phyloP scores from a whole-genome alignment of 805 yeast genomes.

The Kockiozyma suomiensis region DNA sequence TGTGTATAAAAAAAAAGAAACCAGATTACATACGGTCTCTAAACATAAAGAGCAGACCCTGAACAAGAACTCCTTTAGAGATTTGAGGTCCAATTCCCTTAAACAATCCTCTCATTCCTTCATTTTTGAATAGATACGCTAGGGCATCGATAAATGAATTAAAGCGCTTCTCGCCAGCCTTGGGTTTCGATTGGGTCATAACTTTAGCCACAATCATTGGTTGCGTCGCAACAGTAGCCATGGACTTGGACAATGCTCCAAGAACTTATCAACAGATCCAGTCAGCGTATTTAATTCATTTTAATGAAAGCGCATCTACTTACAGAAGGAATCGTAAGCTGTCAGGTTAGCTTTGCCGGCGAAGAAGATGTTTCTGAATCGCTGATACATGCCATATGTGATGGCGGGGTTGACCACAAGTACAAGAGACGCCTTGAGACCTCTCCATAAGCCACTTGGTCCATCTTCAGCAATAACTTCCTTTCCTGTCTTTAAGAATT shows the following conservation, averaged over 20 bases:
- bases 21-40: constrained; percentile 54
- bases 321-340: constrained; percentile 31
- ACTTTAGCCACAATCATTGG: constrained; percentile 85
- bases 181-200: constrained; percentile 61
- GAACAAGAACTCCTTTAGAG: constrained; percentile 78
- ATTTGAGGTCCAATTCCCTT: constrained; percentile 82
- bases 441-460: constrained; percentile 74
- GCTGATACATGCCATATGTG: constrained; percentile 79
- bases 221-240: constrained; percentile 80
- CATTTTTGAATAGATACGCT: constrained; percentile 59
- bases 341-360: constrained; percentile 16
- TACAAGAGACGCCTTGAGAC: constrained; percentile 76
- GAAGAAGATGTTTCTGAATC: constrained; percentile 50
- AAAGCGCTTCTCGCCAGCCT: constrained; percentile 45
- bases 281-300: constrained; percentile 41
- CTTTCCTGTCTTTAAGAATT: constrained; percentile 49
- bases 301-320: neutral
- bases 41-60: constrained; percentile 80
- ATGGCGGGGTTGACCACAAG: constrained; percentile 83
- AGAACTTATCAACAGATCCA: constrained; percentile 67
- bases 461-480: constrained; percentile 67
- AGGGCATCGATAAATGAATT: constrained; percentile 65
- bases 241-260: constrained; percentile 81
- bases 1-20: constrained; percentile 36
- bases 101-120: constrained; percentile 68